Evolutionary conservation across 2,329 filamentous ascomycete genomes (phyloP), one percentile per base, ranked within the genome.

Genomic region (Aspergillus glaucus): DNA sequence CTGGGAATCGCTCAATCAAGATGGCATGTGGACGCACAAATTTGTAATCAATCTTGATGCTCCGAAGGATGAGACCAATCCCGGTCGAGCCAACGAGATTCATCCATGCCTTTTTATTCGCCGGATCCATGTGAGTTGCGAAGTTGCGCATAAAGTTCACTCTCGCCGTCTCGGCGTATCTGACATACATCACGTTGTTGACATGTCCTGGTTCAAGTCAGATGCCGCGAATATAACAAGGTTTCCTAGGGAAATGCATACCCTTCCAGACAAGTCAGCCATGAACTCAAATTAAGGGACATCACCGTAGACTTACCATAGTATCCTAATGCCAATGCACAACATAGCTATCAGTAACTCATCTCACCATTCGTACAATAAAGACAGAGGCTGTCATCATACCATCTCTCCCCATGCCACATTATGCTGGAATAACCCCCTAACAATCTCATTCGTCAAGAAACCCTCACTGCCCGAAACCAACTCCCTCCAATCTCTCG

Each of bases 361-460:
- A 21, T 48, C 21, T 34, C 21, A 44, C 21, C 48, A 47, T 5
- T 14, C 44, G 37, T n/a, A 2, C 19, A 30, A 41, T 6, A 4
- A 40, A 28, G 8, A 30, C 26, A 12, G 30, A 14, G 7, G 15
- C 3, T 22, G 4, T 6, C 10, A 22, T 56, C 73, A 68, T 71
- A 88, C 87, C 86, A 90, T 88, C 66, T 95, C 89, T 26, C 89
- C 90, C 88, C 88, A 94, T 0, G 81, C 82, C 21, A 94, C 84
- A 55, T 78, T 75, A 51, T 88, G 83, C 46, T 77, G 73, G 54
- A 81, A 80, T 30, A 92, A 63, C 0, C 87, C 81, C 42, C 77
- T 80, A 45, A 81, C 75, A 56, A 79, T 76, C 50, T 77, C 74
- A 9, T 75, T 78, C 0, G 84, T 87, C 54, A 93, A 67, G 64